phyloP scores from a whole-genome alignment of 1,139 yeast species.

The Protomyces arabidopsidicola region DNA sequence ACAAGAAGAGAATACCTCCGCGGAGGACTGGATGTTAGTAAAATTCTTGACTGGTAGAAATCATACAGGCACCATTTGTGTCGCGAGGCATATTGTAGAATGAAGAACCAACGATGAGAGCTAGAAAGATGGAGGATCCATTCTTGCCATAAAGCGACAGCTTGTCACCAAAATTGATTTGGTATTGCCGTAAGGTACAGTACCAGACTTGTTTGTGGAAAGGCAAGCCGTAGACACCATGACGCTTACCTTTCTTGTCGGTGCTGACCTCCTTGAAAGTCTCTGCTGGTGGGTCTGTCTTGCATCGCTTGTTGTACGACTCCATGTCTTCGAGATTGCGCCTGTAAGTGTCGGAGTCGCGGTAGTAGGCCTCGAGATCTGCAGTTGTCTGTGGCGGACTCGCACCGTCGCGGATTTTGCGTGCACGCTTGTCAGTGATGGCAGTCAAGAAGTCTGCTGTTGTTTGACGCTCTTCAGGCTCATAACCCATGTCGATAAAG shows the following conservation, averaged over 20 bases:
- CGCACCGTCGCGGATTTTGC: slow-evolving; percentile 37
- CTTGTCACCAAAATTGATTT: slow-evolving; percentile 22
- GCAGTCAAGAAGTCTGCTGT: slow-evolving; percentile 72
- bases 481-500: slow-evolving; percentile 63
- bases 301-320: slow-evolving; percentile 45
- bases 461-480: slow-evolving; percentile 67
- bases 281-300: slow-evolving; percentile 45
- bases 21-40: slow-evolving; percentile 42
- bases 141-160: slow-evolving; percentile 37
- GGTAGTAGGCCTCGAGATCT: slow-evolving; percentile 64
- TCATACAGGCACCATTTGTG: slow-evolving; percentile 50
- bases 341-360: not conserved
- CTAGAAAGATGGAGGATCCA: slow-evolving; percentile 50
- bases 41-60: not conserved
- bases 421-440: slow-evolving; percentile 6
- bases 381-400: slow-evolving; percentile 62
- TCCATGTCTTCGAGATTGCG: not conserved
- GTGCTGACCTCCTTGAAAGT: slow-evolving; percentile 25
- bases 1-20: slow-evolving; percentile 69
- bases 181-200: slow-evolving; percentile 17
- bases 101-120: slow-evolving; percentile 60
- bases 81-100: slow-evolving; percentile 55
- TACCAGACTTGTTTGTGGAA: slow-evolving; percentile 3
- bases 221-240: not conserved
- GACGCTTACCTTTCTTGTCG: not conserved